Evolutionary conservation across 139 green algal species (phyloP).

Genomic region (Picochlorum sp.): DNA sequence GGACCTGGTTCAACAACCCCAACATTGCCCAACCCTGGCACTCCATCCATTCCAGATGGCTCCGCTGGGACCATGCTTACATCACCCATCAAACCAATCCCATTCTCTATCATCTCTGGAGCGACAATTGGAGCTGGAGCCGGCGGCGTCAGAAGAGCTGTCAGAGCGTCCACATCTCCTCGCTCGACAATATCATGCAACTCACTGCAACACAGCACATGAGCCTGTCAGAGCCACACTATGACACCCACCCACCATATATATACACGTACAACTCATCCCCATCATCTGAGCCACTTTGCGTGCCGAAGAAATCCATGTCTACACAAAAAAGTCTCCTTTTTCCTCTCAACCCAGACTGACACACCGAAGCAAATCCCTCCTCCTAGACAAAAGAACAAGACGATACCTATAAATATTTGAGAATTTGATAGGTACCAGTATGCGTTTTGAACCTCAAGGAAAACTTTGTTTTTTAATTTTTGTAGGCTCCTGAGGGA

Average conservation of each 20-base stretch:
- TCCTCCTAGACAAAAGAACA: too few species aligned
- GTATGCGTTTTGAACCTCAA: too few species aligned
- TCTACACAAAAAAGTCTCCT: too few species aligned
- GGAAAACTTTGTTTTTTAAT: too few species aligned
- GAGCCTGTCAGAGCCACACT: background rate
- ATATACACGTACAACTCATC: background rate
- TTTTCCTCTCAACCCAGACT: too few species aligned
- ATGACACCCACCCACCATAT: background rate
- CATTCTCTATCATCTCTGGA: too few species aligned
- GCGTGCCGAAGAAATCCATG: background rate
- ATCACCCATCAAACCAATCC: too few species aligned
- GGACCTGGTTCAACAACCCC: background rate
- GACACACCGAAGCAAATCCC: too few species aligned
- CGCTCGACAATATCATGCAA: constrained; percentile 58
- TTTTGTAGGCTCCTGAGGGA: too few species aligned
- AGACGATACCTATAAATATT: too few species aligned
- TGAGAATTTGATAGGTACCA: too few species aligned
- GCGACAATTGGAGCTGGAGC: background rate
- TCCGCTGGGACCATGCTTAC: too few species aligned
- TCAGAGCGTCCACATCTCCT: constrained; percentile 38
- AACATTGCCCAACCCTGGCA: background rate
- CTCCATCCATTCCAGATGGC: background rate
- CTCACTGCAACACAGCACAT: constrained; percentile 29
- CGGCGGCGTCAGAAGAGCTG: constrained; percentile 26
- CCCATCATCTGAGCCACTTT: background rate